A percentile compares a stretch with the other conserved stretches of the same genome.
These are phyloP conservation scores for Rhizomucor pusillus DNA, from an alignment of 371 early-diverging fungal genomes.

Conservation along the genomic window DNA sequence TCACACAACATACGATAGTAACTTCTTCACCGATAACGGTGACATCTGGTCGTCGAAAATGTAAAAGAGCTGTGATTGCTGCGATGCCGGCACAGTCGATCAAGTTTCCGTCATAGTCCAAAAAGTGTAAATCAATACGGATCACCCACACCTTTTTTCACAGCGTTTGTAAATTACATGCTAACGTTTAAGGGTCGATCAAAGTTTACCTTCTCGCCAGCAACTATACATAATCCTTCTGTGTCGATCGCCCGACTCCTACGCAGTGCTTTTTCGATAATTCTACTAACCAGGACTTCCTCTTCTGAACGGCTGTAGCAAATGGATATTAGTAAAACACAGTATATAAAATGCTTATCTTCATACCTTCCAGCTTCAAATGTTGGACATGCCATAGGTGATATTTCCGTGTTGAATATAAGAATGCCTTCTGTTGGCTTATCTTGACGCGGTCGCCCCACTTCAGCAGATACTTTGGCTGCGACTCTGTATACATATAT, in stretches of 20 bases:
- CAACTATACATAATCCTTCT: constrained; percentile 94
- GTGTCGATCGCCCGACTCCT: constrained; percentile 89
- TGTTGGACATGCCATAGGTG: constrained; percentile 80
- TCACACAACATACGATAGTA: constrained; percentile 66
- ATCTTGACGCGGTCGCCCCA: constrained; percentile 78
- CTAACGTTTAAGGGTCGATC: too few relatives aligned
- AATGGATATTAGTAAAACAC: not conserved
- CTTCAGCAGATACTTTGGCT: constrained; percentile 82
- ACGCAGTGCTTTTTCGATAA: constrained; percentile 86
- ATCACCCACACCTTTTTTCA: constrained; percentile 92
- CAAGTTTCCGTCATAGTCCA: constrained; percentile 93
- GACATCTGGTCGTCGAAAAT: constrained; percentile 93
- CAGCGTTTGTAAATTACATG: too few relatives aligned
- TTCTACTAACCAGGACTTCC: constrained; percentile 79
- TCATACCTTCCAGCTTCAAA: constrained; percentile 67
- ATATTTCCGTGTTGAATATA: constrained; percentile 79
- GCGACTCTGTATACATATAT: constrained; percentile 58
- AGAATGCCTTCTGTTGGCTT: constrained; percentile 87
- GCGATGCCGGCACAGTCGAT: constrained; percentile 91
- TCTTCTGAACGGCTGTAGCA: constrained; percentile 63
- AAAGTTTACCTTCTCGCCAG: constrained; percentile 82
- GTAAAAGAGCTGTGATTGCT: constrained; percentile 84
- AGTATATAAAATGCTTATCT: not conserved
- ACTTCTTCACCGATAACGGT: constrained; percentile 89
- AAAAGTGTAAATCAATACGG: constrained; percentile 85